phyloP scores from a whole-genome alignment of 192 early-diverging fungal species.

The Coemansia sp. region DNA sequence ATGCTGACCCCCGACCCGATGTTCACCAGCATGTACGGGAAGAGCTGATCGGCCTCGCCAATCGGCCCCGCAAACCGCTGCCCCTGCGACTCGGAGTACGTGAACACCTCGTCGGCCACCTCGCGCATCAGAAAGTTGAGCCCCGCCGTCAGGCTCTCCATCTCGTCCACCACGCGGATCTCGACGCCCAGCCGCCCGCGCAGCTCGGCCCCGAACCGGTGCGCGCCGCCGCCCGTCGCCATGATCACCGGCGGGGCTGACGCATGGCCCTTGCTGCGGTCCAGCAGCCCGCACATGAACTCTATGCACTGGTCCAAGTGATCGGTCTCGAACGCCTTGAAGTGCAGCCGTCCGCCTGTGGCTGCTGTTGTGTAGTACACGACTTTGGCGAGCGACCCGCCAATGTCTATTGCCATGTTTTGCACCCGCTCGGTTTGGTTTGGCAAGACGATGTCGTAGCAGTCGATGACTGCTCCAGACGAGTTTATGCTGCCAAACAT shows the following conservation, averaged over 20 bases:
- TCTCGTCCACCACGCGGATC: constrained; percentile 90
- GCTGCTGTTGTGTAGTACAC: constrained; percentile 66
- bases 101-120: constrained; percentile 93
- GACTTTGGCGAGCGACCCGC: constrained; percentile 75
- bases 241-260: constrained; percentile 59
- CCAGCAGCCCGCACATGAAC: constrained; percentile 74
- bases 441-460: constrained; percentile 84
- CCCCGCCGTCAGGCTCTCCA: constrained; percentile 84
- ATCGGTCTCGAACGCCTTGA: constrained; percentile 93
- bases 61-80: constrained; percentile 65
- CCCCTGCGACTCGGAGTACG: constrained; percentile 78
- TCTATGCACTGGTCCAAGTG: constrained; percentile 87
- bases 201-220: constrained; percentile 75
- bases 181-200: constrained; percentile 67
- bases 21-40: constrained; percentile 96
- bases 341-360: constrained; percentile 82
- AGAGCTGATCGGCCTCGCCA: constrained; percentile 57
- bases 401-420: constrained; percentile 91
- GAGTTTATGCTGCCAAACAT: constrained; percentile 56
- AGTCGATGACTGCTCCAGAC: constrained; percentile 44
- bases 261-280: constrained; percentile 6
- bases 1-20: constrained; percentile 98
- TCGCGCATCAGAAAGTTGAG: constrained; percentile 92
- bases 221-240: constrained; percentile 91
- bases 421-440: constrained; percentile 82